phyloP scores from a whole-genome alignment of 306 rosid genomes.

The Lupinus albus region DNA sequence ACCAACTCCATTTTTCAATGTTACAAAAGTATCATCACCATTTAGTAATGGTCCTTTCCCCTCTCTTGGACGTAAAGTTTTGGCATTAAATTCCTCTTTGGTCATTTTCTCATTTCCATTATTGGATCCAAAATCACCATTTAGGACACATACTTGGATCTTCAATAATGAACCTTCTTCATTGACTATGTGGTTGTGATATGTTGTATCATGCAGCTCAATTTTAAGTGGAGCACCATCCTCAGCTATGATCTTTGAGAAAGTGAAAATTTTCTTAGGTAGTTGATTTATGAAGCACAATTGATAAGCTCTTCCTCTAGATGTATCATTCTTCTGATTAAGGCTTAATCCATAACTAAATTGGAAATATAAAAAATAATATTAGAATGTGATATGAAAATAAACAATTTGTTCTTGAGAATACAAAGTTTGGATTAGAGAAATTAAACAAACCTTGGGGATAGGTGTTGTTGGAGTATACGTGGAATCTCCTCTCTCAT shows the following conservation, averaged over 20 bases:
- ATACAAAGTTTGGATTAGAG: too few relatives aligned
- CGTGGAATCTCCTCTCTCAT: slow-evolving; percentile 39
- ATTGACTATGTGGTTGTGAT: slow-evolving; percentile 11
- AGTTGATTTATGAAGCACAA: slow-evolving; percentile 42
- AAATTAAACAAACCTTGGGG: slow-evolving; percentile 51
- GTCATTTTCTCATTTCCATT: slow-evolving; percentile 55
- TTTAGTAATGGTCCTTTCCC: slow-evolving; percentile 47
- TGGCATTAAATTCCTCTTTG: slow-evolving; percentile 42
- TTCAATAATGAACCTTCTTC: slow-evolving; percentile 32
- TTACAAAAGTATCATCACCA: slow-evolving; percentile 31
- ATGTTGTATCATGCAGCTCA: slow-evolving; percentile 39
- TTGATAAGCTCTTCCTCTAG: slow-evolving; percentile 39
- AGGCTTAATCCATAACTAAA: slow-evolving; percentile 15
- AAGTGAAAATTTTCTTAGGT: slow-evolving; percentile 42
- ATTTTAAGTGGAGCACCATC: slow-evolving; percentile 35
- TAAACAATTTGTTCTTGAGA: too few relatives aligned
- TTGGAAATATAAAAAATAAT: not conserved
- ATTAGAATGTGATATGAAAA: not conserved
- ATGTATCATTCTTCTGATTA: slow-evolving; percentile 13
- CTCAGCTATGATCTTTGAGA: slow-evolving; percentile 25
- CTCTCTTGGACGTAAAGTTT: slow-evolving; percentile 35
- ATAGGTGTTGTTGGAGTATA: too few relatives aligned
- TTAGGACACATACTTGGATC: slow-evolving; percentile 47
- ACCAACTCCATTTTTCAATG: slow-evolving; percentile 48
- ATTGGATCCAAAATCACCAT: slow-evolving; percentile 44